Base-by-base conservation (phyloP, 2,329 filamentous ascomycete genomes). In the Alternaria ventricosa region DNA sequence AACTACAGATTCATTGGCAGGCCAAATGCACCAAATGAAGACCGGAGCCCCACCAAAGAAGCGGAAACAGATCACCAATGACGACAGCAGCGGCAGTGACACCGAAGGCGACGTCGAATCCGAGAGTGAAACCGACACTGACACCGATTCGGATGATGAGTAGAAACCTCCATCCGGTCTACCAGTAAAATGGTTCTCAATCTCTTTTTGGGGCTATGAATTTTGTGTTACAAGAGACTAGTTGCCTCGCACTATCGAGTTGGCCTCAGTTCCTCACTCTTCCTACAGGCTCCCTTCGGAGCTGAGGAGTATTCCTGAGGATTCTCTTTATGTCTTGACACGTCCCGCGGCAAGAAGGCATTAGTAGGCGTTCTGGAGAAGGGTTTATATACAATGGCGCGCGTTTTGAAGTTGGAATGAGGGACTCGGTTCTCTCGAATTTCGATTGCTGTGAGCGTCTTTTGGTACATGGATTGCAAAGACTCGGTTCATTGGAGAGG, bases 21-120 rank as follows among this genome's bases (percentile, higher is more conserved):
- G 94, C 64, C 93, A 97, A 81, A 96, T 97, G 92, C 90, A 90
- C 66, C 91, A 91, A 12, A 88, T 97, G 65, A 96, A 96, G 84
- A 90, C 90, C 12, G 91, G 88, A 28, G 84, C 77, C 28, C 69
- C 79, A 43, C 81, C 84, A 47, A 89, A 88, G 83, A 86, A 88
- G 72, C 88, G 86, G 78, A 84, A 84, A 77, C 87, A 84, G 76
- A 80, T 61, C n/a, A 41, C 36, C 81, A 87, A 87, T 3, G 84
- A 85, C 6, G 88, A 91, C 50, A 90, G 88, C n/a, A 87, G 85
- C 56, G 86, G 87, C 61, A 88, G 86, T 74, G 86, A 88, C 68
- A 88, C 86, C 20, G 87, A 89, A 22, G 93, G 94, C 58, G 86
- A 87, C 54, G 85, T 83, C n/a, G 77, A 78, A 55, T 77, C 76